phyloP scores from a whole-genome alignment of 805 yeast species.

The Yamadazyma phyllophila region DNA sequence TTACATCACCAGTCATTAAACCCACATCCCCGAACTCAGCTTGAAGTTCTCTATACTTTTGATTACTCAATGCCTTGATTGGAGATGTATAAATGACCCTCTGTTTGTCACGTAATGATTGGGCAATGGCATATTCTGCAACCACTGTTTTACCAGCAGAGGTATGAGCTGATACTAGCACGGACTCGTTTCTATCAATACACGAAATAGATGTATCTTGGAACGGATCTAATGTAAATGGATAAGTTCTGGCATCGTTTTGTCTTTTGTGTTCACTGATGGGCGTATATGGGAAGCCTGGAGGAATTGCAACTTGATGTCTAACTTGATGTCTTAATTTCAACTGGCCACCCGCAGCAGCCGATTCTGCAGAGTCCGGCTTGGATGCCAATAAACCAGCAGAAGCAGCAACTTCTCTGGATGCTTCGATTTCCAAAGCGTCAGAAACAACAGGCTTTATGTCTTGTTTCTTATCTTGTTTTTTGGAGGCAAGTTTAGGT shows the following conservation, averaged over 20 bases:
- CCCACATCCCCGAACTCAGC: conserved; percentile 98
- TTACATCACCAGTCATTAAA: conserved; percentile 98
- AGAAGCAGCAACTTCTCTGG: conserved; percentile 83
- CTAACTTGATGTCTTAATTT: conserved; percentile 89
- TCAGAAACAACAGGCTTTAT: conserved; percentile 80
- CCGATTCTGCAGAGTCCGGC: background rate
- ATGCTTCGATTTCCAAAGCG: conserved; percentile 83
- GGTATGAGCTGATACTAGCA: conserved; percentile 94
- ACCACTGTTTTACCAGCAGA: conserved; percentile 98
- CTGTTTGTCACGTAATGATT: conserved; percentile 85
- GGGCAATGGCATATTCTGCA: conserved; percentile 96
- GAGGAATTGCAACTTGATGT: conserved; percentile 96
- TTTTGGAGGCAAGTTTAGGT: conserved; percentile 16
- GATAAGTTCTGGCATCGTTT: conserved; percentile 83
- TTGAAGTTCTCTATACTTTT: conserved; percentile 85
- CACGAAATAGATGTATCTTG: conserved; percentile 96
- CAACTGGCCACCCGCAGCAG: conserved; percentile 35
- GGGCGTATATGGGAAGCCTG: conserved; percentile 83
- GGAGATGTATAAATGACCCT: conserved; percentile 95
- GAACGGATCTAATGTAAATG: conserved; percentile 92
- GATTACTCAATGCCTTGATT: conserved; percentile 91
- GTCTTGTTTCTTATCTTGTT: conserved; percentile 31
- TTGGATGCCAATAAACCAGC: conserved; percentile 54
- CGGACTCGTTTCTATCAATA: conserved; percentile 92
- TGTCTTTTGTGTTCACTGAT: conserved; percentile 80